Base-by-base conservation (phyloP, 1,139 yeast species). In the Suhomyces choctaworum region DNA sequence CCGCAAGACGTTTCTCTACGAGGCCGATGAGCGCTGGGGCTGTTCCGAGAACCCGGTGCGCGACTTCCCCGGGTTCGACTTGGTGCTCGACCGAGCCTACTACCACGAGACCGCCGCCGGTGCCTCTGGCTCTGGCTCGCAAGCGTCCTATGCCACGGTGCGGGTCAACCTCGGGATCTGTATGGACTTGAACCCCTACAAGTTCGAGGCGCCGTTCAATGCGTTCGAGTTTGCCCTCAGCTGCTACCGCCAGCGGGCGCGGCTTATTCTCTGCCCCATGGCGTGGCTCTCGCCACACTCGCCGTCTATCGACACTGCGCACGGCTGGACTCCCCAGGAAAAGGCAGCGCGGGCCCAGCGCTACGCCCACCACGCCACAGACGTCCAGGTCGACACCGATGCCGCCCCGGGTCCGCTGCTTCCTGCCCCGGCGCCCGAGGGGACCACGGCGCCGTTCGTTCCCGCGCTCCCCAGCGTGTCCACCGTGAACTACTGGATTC, bases 161-260 rank as follows among this genome's bases (percentile, higher is more conserved):
- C 58, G 58, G 9, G 63, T 83, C 1, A 74, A 80, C 28, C 69
- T 89, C 39, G 97, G 96, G 0, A 88, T 90, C n/a, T 90, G 97
- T 56, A 90, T 89, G 97, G 97, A 89, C 58, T 60, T 90, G 44
- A 89, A 87, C 55, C 96, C 97, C 0, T 84, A 86, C 56, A 73
- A 84, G 53, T 90, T 89, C 55, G 69, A 76, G 46, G 89, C 95
- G 1, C 89, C 95, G 1, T 88, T 86, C 59, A 69, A 73, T 27
- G 70, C 67, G 22, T 88, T 74, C 54, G 97, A 90, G 55, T 87
- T 86, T 58, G 74, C 90, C 1, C 55, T 61, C 19, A 66, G 70
- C 34, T 80, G 87, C 40, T 56, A 65, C 22, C 51, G 61, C 1
- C 71, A 79, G 34, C 54, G 63, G 12, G 75, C 78, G 0, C 67